A percentile compares a stretch with the other conserved stretches of the same genome.
phyloP scores from a whole-genome alignment of 331 rosid species.

The Acacia pycnantha region DNA sequence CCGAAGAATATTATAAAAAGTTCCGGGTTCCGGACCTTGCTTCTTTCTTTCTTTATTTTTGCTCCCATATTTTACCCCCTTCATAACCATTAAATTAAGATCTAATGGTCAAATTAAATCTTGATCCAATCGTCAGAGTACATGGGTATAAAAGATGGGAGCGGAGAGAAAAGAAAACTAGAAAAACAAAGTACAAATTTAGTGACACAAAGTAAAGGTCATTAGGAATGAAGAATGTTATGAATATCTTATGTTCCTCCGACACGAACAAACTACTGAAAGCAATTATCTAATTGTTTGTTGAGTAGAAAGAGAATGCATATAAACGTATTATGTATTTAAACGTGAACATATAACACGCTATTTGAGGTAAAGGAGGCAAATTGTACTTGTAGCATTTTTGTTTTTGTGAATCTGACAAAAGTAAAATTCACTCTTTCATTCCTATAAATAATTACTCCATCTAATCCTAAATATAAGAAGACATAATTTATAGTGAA shows the following conservation, averaged over 20 bases:
- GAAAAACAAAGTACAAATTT: too few species aligned
- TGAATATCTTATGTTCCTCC: neutral
- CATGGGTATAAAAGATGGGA: too few species aligned
- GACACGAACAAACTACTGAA: neutral
- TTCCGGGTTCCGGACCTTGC: too few species aligned
- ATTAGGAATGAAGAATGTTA: neutral
- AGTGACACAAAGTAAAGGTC: neutral
- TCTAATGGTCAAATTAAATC: too few species aligned
- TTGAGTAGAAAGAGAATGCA: neutral
- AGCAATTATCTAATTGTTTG: neutral
- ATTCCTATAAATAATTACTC: neutral
- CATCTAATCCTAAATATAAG: too few species aligned
- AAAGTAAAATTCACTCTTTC: neutral
- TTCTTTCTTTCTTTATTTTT: too few species aligned
- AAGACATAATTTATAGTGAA: too few species aligned
- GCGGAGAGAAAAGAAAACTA: too few species aligned
- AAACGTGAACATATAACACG: neutral
- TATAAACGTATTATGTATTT: neutral
- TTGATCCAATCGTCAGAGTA: too few species aligned
- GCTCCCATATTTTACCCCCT: too few species aligned
- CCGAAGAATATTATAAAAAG: neutral
- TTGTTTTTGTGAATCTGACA: neutral
- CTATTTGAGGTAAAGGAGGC: neutral
- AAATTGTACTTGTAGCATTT: too few species aligned
- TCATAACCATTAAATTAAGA: too few species aligned